Evolutionary conservation across 345 rosid genomes (phyloP), one percentile per base, ranked within the genome.

Genomic region (Erucastrum elatum): DNA sequence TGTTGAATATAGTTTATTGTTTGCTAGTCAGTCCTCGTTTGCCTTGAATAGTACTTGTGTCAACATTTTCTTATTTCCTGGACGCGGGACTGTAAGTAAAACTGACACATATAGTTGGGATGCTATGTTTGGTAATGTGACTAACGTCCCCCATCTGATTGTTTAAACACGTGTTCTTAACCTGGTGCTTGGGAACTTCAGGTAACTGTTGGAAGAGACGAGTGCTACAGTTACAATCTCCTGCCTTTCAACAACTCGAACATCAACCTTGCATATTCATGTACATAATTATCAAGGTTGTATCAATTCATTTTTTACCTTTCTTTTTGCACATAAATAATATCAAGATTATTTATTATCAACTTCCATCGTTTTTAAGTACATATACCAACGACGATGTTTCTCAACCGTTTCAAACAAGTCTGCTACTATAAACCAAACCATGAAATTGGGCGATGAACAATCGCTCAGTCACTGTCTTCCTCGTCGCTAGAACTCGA

Each of bases 401-500:
- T 70, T 63, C 30, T 63, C 65, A 70, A 35, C 26, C 1, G n/a
- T 37, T 71, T 71, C 12, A 64, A 12, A 64, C 71, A 39, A 70
- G 70, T 63, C 65, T 27, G 17, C 33, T n/a, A 2, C 56, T 70
- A 33, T 77, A 4, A 4, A 33, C 80, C 69, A 64, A 44, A 68
- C 26, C 58, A 26, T 33, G 12, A 26, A 17, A 9, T 17, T 2
- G 26, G 8, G 15, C 61, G 21, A 44, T 2, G 66, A 63, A 63
- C 15, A 17, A 69, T 61, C 13, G 13, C 56, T 77, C 27, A 71
- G 72, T 8, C 64, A 27, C 3, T 4, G 60, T 79, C 75, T 61
- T 68, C 76, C 65, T 80, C 76, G 70, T 80, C 76, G 12, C 41
- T 63, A 33, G 78, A 73, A 79, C 78, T 68, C 69, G 34, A 67